Evolutionary conservation across 805 yeast species (phyloP), one percentile per base, ranked within the genome.

Genomic region (Phaffomyces opuntiae): DNA sequence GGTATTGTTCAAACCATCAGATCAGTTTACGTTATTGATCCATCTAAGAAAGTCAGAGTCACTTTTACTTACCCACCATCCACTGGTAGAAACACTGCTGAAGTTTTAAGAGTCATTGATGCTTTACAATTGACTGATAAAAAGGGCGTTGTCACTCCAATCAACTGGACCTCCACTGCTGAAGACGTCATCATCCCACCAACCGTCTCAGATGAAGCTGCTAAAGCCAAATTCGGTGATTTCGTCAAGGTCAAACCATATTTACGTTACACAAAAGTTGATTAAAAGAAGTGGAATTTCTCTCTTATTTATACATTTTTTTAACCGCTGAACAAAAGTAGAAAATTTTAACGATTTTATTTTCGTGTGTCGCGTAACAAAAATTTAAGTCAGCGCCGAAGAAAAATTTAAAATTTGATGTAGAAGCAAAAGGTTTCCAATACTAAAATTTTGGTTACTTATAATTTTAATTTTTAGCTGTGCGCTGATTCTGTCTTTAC

Each of bases 181-280:
- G 78, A 87, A 59, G 96, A 89, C 64, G 96, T 90, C 47, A 89
- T 89, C 64, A 85, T 90, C 52, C 96, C 95, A 62, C 95, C 96
- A 54, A 68, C 83, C 40, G 86, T 90, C 46, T 74, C 83, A 47
- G 84, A 87, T 64, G 91, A 77, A 61, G 88, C 74, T 44, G 90
- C 88, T 37, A 76, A 80, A 72, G 77, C 78, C 59, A 86, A 87
- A 70, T 89, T 86, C 69, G 96, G 96, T 54, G 80, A 82, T 53
- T 87, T 88, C 74, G 80, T 77, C 63, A 83, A 80, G 63, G 81
- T 89, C 67, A 89, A 87, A 77, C 95, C 96, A 52, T 89, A 89
- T 79, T 77, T 89, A 68, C 84, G 96, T 70, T 81, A 62, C 69
- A 80, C 83, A 56, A 71, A 73, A 56, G 67, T 62, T 26, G 62